Conservation (phyloP, 805 yeast genomes). For the Myxozyma neglecta region DNA sequence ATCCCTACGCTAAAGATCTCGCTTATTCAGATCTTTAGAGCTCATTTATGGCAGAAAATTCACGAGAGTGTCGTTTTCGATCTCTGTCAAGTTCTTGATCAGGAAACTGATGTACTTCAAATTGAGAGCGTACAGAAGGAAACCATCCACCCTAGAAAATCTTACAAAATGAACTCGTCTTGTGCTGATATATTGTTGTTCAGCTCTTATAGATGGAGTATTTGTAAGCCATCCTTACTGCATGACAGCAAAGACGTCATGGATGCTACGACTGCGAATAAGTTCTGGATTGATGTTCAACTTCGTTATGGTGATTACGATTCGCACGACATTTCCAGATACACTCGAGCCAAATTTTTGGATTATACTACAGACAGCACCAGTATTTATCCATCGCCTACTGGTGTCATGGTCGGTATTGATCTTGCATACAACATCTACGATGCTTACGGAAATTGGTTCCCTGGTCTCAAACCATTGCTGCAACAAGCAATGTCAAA, state of each 20-base stretch:
- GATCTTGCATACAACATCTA: conserved; percentile 95
- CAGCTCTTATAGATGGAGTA: conserved; percentile 78
- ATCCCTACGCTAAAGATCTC: conserved; percentile 96
- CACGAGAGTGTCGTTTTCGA: conserved; percentile 95
- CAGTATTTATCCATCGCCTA: conserved; percentile 85
- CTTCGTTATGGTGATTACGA: conserved; percentile 96
- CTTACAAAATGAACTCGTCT: conserved; percentile 95
- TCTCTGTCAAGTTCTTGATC: conserved; percentile 86
- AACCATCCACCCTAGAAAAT: conserved; percentile 93
- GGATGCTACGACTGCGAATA: conserved; percentile 56
- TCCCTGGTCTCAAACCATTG: conserved; percentile 87
- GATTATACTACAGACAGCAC: conserved; percentile 89
- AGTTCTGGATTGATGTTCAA: conserved; percentile 94
- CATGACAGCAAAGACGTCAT: conserved; percentile 67
- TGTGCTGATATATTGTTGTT: conserved; percentile 84
- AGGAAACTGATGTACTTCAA: conserved; percentile 77
- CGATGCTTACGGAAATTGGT: conserved; percentile 97
- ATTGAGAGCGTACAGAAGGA: conserved; percentile 86
- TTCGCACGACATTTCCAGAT: conserved; percentile 92
- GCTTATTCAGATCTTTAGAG: conserved; percentile 91
- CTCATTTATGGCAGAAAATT: conserved; percentile 98
- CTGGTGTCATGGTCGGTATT: conserved; percentile 86
- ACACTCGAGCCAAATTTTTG: conserved; percentile 86
- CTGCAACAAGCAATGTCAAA: conserved; percentile 90
- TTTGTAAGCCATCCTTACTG: conserved; percentile 71